phyloP scores from a whole-genome alignment of 495 filamentous ascomycete genomes.

The Talaromyces thailandensis region DNA sequence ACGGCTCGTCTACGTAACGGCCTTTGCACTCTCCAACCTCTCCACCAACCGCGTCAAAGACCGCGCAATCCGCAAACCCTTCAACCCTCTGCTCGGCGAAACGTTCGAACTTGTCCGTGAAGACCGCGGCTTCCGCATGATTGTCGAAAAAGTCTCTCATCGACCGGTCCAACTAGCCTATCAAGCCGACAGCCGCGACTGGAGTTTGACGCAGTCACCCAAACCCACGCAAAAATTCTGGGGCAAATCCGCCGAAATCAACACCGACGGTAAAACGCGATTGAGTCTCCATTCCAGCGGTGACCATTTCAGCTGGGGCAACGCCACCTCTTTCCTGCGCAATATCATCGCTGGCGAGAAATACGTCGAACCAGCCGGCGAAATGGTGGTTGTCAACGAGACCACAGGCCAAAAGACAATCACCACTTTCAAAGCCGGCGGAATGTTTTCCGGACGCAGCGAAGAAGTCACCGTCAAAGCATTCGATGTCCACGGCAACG shows the following conservation, averaged over 20 bases:
- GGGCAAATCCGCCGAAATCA: slow-evolving; percentile 92
- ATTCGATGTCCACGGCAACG: slow-evolving; percentile 53
- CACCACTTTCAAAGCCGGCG: slow-evolving; percentile 81
- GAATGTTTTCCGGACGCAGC: slow-evolving; percentile 91
- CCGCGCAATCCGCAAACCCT: slow-evolving; percentile 90
- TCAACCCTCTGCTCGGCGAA: slow-evolving; percentile 96
- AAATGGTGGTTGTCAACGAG: slow-evolving; percentile 75
- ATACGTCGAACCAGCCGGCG: slow-evolving; percentile 91
- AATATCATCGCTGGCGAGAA: slow-evolving; percentile 98
- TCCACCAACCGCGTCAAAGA: slow-evolving; percentile 75
- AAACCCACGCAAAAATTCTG: slow-evolving; percentile 94
- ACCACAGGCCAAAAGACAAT: slow-evolving; percentile 68
- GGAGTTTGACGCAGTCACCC: slow-evolving; percentile 80
- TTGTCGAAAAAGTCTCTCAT: slow-evolving; percentile 90
- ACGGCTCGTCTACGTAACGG: slow-evolving; percentile 73
- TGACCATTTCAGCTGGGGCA: slow-evolving; percentile 76
- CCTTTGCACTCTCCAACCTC: slow-evolving; percentile 81
- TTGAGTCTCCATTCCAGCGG: slow-evolving; percentile 59
- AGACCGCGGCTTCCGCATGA: slow-evolving; percentile 78
- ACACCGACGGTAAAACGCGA: slow-evolving; percentile 77
- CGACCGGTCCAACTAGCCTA: slow-evolving; percentile 86
- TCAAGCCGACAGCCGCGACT: slow-evolving; percentile 76
- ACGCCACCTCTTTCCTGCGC: slow-evolving; percentile 80
- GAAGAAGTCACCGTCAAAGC: slow-evolving; percentile 78
- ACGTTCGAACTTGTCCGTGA: slow-evolving; percentile 89